Evolutionary conservation across 495 filamentous ascomycete species (phyloP), one percentile per base, ranked within the genome.

Genomic region (Cercophora samala): DNA sequence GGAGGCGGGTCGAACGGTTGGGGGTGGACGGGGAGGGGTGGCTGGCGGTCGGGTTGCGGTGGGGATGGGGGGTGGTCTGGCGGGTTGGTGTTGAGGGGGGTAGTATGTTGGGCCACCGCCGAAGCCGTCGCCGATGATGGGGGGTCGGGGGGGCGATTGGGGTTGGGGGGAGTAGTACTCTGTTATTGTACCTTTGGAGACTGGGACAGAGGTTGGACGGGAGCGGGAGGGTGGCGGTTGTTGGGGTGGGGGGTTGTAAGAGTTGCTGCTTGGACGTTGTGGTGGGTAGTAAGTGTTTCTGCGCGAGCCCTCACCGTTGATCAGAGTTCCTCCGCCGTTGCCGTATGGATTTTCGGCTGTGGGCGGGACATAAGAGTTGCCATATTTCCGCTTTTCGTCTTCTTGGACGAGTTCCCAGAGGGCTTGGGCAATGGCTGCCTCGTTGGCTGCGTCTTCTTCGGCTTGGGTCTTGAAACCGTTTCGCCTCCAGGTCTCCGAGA

Each of bases 361-460:
- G 0, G 89, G 86, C 1, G 85, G 85, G 4, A 91, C 79, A 70
- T 92, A 93, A 0, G 80, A 81, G 22, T 82, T 77, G 4, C 90
- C 89, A 66, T 91, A 86, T 73, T 87, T 89, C 2, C 62, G 67
- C 73, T 85, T 86, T 63, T 89, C 85, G 69, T 97, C 94, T 69
- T 93, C 85, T 71, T 93, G 89, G 29, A 96, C 89, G 11, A 98
- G 78, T 63, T 98, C 94, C 78, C 91, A 92, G 25, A 94, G 85
- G 0, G 93, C 94, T 69, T 93, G 86, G 65, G 92, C 84, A 69
- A 97, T 97, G n/a, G 94, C 93, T 21, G 85, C 83, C 58, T 97
- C 92, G 68, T 97, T 94, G 1, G 92, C 94, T 69, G 93, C 89
- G 62, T 97, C 93, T 71, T 95, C 91, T 71, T 96, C 91, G 0